phyloP scores from a whole-genome alignment of 139 green algal genomes.

The Picochlorum sp. region DNA sequence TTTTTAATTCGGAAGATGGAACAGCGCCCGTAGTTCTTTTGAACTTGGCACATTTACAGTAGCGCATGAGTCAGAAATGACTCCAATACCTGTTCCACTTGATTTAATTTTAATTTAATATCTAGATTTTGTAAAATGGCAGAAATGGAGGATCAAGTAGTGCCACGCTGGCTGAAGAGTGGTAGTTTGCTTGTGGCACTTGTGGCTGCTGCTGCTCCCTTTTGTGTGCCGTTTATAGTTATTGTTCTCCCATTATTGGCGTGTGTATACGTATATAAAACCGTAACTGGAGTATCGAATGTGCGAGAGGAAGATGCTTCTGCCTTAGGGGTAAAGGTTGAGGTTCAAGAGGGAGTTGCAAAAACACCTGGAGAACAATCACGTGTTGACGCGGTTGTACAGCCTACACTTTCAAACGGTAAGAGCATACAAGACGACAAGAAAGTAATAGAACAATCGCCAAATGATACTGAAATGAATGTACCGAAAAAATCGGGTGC shows the following conservation, averaged over 20 bases:
- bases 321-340: neutral
- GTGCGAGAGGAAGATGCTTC: neutral
- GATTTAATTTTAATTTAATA: neutral
- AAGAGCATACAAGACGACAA: neutral
- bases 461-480: neutral
- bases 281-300: neutral
- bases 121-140: neutral
- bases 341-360: neutral
- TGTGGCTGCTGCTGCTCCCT: neutral
- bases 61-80: too few species aligned
- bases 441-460: neutral
- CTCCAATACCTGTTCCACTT: neutral
- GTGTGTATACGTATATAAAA: neutral
- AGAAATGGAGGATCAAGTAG: neutral
- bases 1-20: too few species aligned
- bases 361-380: too few species aligned
- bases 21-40: too few species aligned
- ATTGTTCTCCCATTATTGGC: neutral
- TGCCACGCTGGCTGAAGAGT: neutral
- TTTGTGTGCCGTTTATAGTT: constrained; percentile 2
- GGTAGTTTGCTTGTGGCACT: neutral
- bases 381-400: too few species aligned
- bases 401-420: too few species aligned
- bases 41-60: too few species aligned
- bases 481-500: too few species aligned